Conservation (phyloP, 2,329 filamentous ascomycete genomes). For the Epichloe scottii region DNA sequence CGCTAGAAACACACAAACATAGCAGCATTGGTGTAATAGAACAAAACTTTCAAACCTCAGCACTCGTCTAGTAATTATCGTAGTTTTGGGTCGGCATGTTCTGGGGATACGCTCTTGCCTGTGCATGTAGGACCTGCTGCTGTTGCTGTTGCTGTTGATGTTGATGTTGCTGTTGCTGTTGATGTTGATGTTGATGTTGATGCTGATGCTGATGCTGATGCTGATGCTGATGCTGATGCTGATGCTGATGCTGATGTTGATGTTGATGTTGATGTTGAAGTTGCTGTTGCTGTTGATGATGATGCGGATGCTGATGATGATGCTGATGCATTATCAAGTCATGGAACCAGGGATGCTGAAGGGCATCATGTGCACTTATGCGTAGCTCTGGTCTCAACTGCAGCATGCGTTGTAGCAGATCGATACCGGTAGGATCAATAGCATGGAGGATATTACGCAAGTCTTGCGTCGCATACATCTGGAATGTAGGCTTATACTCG, state of each 20-base stretch:
- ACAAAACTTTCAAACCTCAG: not conserved
- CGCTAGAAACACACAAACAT: not conserved
- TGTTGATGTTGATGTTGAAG: constrained; percentile 25
- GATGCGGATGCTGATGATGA: constrained; percentile 26
- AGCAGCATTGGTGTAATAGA: not conserved
- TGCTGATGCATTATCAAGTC: constrained; percentile 52
- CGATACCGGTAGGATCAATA: constrained; percentile 77
- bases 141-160: constrained; percentile 15
- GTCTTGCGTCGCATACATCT: constrained; percentile 88
- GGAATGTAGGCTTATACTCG: constrained; percentile 95
- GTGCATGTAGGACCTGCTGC: constrained; percentile 27
- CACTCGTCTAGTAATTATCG: constrained; percentile 20
- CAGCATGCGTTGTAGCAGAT: constrained; percentile 80
- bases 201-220: not conserved
- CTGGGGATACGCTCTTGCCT: constrained; percentile 27
- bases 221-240: no score
- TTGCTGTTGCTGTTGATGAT: constrained; percentile 18
- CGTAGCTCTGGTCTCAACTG: constrained; percentile 86
- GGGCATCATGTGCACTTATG: constrained; percentile 73
- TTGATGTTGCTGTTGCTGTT: constrained; percentile 21
- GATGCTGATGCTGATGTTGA: constrained; percentile 32
- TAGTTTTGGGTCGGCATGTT: constrained; percentile 26
- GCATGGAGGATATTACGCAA: constrained; percentile 76
- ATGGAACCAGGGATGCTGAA: constrained; percentile 87
- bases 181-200: constrained; percentile 34